Percentiles rank a stretch among this genome's conserved stretches.
Conservation (phyloP, 371 early-diverging fungal genomes). For the Rhizopus sp. region DNA sequence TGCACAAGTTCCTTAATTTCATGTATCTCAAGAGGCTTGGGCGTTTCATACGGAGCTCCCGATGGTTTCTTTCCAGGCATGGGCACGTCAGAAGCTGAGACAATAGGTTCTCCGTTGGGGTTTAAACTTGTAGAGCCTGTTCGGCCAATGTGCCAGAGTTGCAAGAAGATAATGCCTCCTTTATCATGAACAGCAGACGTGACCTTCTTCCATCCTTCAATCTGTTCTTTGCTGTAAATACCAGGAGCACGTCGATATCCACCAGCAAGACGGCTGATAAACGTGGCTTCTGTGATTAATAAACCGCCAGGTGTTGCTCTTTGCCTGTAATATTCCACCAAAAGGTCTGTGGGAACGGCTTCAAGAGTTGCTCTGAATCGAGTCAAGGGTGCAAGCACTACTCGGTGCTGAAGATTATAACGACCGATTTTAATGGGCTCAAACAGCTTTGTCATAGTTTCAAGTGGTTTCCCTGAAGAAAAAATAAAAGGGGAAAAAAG, state of each 20-base stretch:
- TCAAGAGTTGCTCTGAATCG: slow-evolving; percentile 36
- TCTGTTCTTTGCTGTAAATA: slow-evolving; percentile 43
- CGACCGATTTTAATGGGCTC: slow-evolving; percentile 34
- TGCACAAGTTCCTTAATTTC: slow-evolving; percentile 61
- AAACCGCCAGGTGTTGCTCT: slow-evolving; percentile 59
- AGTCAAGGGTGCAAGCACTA: slow-evolving; percentile 57
- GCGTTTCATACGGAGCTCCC: background rate
- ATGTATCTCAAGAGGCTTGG: slow-evolving; percentile 54
- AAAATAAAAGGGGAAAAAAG: background rate
- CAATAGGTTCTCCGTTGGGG: slow-evolving; percentile 2
- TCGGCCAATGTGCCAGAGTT: slow-evolving; percentile 58
- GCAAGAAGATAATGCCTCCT: slow-evolving; percentile 57
- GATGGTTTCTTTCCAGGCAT: background rate
- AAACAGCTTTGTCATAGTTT: background rate
- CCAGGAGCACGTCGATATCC: slow-evolving; percentile 39
- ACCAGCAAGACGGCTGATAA: slow-evolving; percentile 43
- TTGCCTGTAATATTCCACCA: slow-evolving; percentile 58
- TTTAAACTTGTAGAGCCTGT: slow-evolving; percentile 1
- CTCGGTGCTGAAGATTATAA: slow-evolving; percentile 45
- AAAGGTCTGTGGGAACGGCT: slow-evolving; percentile 44
- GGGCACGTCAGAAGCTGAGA: slow-evolving; percentile 6
- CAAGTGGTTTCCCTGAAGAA: background rate
- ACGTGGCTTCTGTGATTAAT: slow-evolving; percentile 58
- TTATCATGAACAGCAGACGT: slow-evolving; percentile 59
- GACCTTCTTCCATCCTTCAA: slow-evolving; percentile 57